phyloP scores from a whole-genome alignment of 2,329 filamentous ascomycete species.

The Venturiaceae sp. region DNA sequence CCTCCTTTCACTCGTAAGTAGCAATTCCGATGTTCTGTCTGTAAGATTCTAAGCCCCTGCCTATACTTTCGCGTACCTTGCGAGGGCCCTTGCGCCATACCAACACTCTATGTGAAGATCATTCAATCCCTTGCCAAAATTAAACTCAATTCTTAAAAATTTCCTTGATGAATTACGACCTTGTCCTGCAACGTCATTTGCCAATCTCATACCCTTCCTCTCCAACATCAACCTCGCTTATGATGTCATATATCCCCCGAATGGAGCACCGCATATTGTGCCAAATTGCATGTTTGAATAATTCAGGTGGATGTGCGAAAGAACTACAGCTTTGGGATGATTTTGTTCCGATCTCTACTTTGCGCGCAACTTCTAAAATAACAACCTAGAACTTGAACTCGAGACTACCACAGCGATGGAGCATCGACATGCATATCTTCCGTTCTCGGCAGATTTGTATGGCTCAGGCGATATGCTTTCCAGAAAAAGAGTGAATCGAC shows the following conservation, averaged over 20 bases:
- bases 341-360: not conserved
- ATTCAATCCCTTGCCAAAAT: not conserved
- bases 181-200: not conserved
- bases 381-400: not conserved
- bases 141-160: not conserved
- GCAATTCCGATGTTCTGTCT: not conserved
- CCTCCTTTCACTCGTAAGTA: conserved; percentile 26
- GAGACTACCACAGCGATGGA: not conserved
- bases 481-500: not conserved
- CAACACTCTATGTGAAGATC: not conserved
- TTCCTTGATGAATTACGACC: not conserved
- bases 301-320: no score
- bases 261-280: not conserved
- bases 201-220: not conserved
- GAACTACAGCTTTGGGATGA: not conserved
- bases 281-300: no score
- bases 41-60: not conserved
- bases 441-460: conserved; percentile 5
- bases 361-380: not conserved
- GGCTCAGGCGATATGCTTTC: not conserved
- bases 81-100: not conserved
- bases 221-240: not conserved
- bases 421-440: conserved; percentile 1
- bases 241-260: not conserved
- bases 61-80: not conserved